phyloP scores from a whole-genome alignment of 164 flowering plant species.

The Magnolia kwangsiensis region DNA sequence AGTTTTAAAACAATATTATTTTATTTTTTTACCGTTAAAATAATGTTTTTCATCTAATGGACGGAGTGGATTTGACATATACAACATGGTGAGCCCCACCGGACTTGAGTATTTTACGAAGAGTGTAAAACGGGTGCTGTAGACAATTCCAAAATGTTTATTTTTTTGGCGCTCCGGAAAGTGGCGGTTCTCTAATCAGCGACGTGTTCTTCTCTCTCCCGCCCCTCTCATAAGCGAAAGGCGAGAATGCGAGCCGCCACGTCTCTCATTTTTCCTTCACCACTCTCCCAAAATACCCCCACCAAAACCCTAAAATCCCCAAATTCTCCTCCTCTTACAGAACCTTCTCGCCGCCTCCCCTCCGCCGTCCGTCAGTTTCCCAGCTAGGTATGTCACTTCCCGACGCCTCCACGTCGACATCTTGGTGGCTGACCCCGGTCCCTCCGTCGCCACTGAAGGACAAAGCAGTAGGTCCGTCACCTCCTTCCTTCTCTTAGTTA shows the following conservation, averaged over 20 bases:
- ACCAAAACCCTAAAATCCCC: neutral
- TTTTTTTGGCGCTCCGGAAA: neutral
- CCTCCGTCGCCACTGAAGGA: slow-evolving; percentile 2
- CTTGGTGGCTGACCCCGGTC: slow-evolving; percentile 5
- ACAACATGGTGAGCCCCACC: no score
- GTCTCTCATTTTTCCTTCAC: no score
- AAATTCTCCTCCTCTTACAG: neutral
- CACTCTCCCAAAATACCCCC: neutral
- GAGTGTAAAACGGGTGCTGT: no score
- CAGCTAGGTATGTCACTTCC: slow-evolving; percentile 15
- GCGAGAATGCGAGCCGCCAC: no score
- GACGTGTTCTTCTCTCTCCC: slow-evolving; percentile 28
- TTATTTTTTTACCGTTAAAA: no score
- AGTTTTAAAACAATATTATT: no score
- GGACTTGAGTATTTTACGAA: no score
- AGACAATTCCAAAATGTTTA: no score
- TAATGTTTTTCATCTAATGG: no score
- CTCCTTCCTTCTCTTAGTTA: neutral
- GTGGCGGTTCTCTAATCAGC: slow-evolving; percentile 29
- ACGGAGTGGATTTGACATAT: no score
- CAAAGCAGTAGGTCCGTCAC: slow-evolving; percentile 20
- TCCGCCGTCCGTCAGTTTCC: neutral
- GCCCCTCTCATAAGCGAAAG: neutral
- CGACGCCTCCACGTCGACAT: neutral
- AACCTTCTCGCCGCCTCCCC: no score